Base-by-base conservation (phyloP, 2,329 filamentous ascomycete genomes). In the Exophiala bonariae region DNA sequence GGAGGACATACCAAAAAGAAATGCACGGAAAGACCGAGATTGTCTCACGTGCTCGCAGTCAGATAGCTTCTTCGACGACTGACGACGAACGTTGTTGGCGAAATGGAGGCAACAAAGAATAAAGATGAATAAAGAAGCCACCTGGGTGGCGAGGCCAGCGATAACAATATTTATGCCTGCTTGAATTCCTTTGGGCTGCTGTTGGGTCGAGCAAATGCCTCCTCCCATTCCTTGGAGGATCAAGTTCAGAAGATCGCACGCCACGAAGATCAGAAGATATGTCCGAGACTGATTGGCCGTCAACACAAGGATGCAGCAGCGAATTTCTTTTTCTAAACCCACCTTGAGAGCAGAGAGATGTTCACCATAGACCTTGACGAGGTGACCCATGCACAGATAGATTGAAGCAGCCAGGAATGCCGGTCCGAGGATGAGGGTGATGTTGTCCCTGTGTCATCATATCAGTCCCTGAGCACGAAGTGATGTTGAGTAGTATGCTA, bases 371-470 rank as follows among this genome's bases (percentile, higher is more conserved):
- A 63, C 51, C 23, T 59, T 58, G 35, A 70, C 60, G 31, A 71
- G 65, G 30, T 63, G 63, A 4, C 65, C 64, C 11, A 85, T 67
- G 49, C 79, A 82, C 41, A 86, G 67, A 58, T 86, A 87, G 30
- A 86, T 75, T 1, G 74, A 80, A 1, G 81, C 82, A 8, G 80
- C 76, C 61, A 85, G 71, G 59, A 85, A 85, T 2, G 82, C 82
- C 0, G 83, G 82, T 0, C 72, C 82, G 28, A 83, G 76, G 60
- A 84, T 80, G 28, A 81, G 76, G 23, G 43, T 44, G 48, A 70
- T 74, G 1, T 69, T 69, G 56, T 85, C 76, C 19, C 72, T 38
- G 59, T 73, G 11, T 6, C 23, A 26, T 11, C 6, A 26, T 26
- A 11, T 44, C 48, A 71, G 23, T 11, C 23, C 11, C 23, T 26